A percentile compares a stretch with the other conserved stretches of the same genome.
These are phyloP conservation scores for Coniophora puteana DNA, from an alignment of 1,284 basidiomycete genomes.

Conservation along the genomic window DNA sequence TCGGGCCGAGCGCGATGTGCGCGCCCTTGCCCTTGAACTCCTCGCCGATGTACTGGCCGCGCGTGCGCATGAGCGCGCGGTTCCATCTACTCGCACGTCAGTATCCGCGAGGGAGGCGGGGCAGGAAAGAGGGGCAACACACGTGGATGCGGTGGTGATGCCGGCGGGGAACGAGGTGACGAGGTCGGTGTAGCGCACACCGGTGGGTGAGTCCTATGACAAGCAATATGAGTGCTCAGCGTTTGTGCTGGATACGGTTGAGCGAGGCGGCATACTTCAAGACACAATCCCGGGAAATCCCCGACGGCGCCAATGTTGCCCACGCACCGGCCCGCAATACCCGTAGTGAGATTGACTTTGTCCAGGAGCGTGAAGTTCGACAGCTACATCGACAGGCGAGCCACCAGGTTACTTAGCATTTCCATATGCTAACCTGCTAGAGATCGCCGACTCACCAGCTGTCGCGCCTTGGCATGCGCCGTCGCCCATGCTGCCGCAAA, in stretches of 20 bases:
- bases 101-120: background rate
- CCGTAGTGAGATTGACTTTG: slow-evolving; percentile 29
- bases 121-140: slow-evolving; percentile 20
- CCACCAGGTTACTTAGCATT: background rate
- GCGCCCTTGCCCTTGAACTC: slow-evolving; percentile 72
- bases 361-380: slow-evolving; percentile 26
- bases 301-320: slow-evolving; percentile 25
- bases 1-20: slow-evolving; percentile 54
- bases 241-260: background rate
- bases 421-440: background rate
- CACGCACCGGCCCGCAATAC: slow-evolving; percentile 30
- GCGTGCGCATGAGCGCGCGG: slow-evolving; percentile 40
- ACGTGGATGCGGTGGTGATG: slow-evolving; percentile 47
- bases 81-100: background rate
- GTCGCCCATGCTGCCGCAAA: slow-evolving; percentile 30
- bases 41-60: slow-evolving; percentile 62
- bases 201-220: slow-evolving; percentile 41
- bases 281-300: background rate
- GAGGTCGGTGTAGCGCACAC: slow-evolving; percentile 31
- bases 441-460: slow-evolving; percentile 11
- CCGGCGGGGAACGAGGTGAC: slow-evolving; percentile 43
- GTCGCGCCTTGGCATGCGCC: slow-evolving; percentile 27
- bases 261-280: background rate
- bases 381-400: slow-evolving; percentile 9
- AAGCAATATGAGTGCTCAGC: background rate